Evolutionary conservation across 2,329 filamentous ascomycete species (phyloP), one percentile per base, ranked within the genome.

Genomic region (Ilyonectria robusta): DNA sequence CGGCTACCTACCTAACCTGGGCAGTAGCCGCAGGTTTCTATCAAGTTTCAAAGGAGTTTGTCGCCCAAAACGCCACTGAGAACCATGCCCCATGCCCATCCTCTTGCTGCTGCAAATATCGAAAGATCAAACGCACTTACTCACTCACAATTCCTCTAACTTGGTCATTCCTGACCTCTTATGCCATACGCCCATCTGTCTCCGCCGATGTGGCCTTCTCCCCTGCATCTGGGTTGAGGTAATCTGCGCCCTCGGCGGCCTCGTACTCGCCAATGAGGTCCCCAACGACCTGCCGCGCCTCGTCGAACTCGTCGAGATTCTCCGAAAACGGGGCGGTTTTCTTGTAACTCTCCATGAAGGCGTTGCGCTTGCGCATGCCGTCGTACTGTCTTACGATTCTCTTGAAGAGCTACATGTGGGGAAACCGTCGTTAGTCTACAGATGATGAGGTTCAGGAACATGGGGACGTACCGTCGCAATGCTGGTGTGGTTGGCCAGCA

Each of bases 401-500:
- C 81, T 97, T 97, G 86, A 99, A 99, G 10, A 99, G 87, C 83
- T 92, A 69, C 17, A 35, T 9, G 33, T n/a, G 53, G 13, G 13
- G 6, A 44, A n/a, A 13, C 44, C 7, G 26, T 57, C 21, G 51
- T 21, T 55, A 62, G 57, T 65, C 29, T 69, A 47, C 58, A 47
- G n/a, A 21, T 19, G n/a, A 26, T 11, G 2, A 53, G 29, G n/a
- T 6, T 31, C 33, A 31, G 6, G 13, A 57, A 33, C 13, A 51
- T n/a, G 17, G 40, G 17, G 10, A 81, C 88, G 75, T 84, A 92
- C 90, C 26, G 96, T 98, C 53, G 95, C 94, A 74, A 99, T 97
- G 71, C 95, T 97, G 0, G 96, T 99, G 80, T 99, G 96, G 79
- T 99, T 99, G 13, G 96, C 96, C 66, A 99, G 85, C 96, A 99